Percentiles rank a stretch among this genome's conserved stretches.
phyloP scores from a whole-genome alignment of 495 filamentous ascomycete species.

The Tetracladium setigerum region DNA sequence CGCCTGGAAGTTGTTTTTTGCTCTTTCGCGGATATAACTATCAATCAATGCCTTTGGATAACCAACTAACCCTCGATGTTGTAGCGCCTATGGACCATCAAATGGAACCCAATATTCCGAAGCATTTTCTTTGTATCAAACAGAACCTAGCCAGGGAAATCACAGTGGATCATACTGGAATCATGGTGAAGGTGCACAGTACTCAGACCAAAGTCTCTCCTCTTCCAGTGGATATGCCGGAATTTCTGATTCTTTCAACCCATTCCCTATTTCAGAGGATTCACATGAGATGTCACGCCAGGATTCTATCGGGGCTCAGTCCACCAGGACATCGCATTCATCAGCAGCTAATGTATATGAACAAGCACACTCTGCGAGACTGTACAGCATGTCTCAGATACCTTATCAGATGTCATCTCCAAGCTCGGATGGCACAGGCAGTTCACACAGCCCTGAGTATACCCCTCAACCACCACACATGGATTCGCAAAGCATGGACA shows the following conservation, averaged over 20 bases:
- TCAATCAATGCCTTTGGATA: constrained; percentile 7
- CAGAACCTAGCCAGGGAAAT: constrained; percentile 20
- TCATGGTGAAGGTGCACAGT: constrained; percentile 22
- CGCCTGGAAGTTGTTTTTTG: constrained; percentile 7
- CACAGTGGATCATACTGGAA: constrained; percentile 18
- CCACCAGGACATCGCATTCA: constrained; percentile 8
- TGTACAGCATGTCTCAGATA: constrained; percentile 18
- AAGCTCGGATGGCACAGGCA: constrained; percentile 20
- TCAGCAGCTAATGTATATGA: constrained; percentile 16
- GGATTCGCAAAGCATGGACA: constrained; percentile 16
- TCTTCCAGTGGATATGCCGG: constrained; percentile 12
- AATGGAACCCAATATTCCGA: constrained; percentile 9
- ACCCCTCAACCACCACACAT: constrained; percentile 11
- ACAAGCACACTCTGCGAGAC: constrained; percentile 12
- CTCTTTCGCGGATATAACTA: neutral
- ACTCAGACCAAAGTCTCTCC: constrained; percentile 18
- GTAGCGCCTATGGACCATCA: constrained; percentile 15
- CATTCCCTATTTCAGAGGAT: constrained; percentile 4
- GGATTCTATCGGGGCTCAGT: constrained; percentile 18
- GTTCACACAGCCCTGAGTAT: constrained; percentile 18
- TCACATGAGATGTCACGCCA: constrained; percentile 16
- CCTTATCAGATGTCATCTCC: constrained; percentile 18
- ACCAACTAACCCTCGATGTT: constrained; percentile 20
- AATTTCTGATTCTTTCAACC: constrained; percentile 12
- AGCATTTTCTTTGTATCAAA: constrained; percentile 22